Percentiles rank a stretch among this genome's conserved stretches.
phyloP scores from a whole-genome alignment of 1,284 basidiomycete genomes.

The Tylopilus orsonianus region DNA sequence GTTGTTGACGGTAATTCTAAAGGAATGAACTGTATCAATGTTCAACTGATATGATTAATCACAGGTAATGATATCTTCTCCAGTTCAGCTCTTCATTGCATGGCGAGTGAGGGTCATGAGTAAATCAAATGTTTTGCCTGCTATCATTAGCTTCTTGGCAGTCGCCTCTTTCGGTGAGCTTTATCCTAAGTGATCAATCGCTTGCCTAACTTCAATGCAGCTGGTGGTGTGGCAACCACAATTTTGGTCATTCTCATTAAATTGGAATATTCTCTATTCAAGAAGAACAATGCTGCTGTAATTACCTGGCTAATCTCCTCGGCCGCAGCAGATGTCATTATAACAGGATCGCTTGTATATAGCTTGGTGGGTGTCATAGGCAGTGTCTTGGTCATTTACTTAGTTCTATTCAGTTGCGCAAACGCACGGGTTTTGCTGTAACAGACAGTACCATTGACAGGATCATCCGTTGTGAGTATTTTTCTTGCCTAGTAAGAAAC shows the following conservation, averaged over 20 bases:
- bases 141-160: slow-evolving; percentile 39
- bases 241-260: slow-evolving; percentile 24
- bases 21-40: not conserved
- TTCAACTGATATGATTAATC: not conserved
- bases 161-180: slow-evolving; percentile 41
- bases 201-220: slow-evolving; percentile 23
- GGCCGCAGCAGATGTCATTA: slow-evolving; percentile 45
- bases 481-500: not conserved
- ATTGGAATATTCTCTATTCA: slow-evolving; percentile 10
- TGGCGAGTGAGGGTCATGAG: slow-evolving; percentile 49
- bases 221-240: slow-evolving; percentile 47
- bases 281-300: slow-evolving; percentile 36
- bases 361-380: slow-evolving; percentile 38
- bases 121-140: slow-evolving; percentile 39
- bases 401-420: slow-evolving; percentile 5
- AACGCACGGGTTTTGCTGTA: slow-evolving; percentile 18
- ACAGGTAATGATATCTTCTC: slow-evolving; percentile 48
- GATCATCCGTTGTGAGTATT: slow-evolving; percentile 19
- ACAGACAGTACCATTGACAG: slow-evolving; percentile 18
- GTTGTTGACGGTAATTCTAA: slow-evolving; percentile 16
- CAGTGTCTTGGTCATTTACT: not conserved
- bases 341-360: slow-evolving; percentile 44
- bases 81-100: slow-evolving; percentile 54
- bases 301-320: slow-evolving; percentile 50
- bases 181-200: too few species aligned